Base-by-base conservation (phyloP, 768 basidiomycete species). In the Panus rudis region DNA sequence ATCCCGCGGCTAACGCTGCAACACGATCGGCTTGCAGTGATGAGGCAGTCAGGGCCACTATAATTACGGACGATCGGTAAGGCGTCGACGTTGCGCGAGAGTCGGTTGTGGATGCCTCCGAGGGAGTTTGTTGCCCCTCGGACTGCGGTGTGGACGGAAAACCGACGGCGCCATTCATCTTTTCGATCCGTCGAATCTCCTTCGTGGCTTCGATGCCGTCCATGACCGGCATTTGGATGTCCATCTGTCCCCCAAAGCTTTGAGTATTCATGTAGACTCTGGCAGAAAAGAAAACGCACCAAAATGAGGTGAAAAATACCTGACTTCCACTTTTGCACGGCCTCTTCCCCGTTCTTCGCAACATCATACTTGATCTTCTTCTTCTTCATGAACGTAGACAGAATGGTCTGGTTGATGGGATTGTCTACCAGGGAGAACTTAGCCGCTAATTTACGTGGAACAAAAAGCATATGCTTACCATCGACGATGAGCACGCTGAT, bases 141-240 rank as follows among this genome's bases (percentile, higher is more conserved):
- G 69, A 69, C 14, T 74, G 70, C 3, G 89, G 85, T 0, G 84
- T 87, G 7, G 75, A 65, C 8, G 84, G 81, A 54, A 75, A 84
- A 6, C 80, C 82, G 34, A 80, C 76, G 37, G 75, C 68, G 39
- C 79, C 75, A 27, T 63, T 48, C 10, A 35, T 14, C 53, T 79
- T 84, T 59, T 98, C 94, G 32, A 93, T 63, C 42, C 81, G 77
- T 40, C 96, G 75, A 46, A 99, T 99, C 61, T 93, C 89, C 55
- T 92, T 92, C 3, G 96, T 99, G 6, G 96, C 96, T 59, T 90
- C 80, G 38, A 98, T 96, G 25, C 96, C 96, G 63, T 94, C 91
- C 88, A 96, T 98, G 53, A 98, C 83, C 7, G 96, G 96, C 79
- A 99, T 92, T 65, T 98, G 94, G 42, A 99, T 98, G 68, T 99